phyloP scores from a whole-genome alignment of 2,329 filamentous ascomycete genomes.

The Chaetoscypha palmicola region DNA sequence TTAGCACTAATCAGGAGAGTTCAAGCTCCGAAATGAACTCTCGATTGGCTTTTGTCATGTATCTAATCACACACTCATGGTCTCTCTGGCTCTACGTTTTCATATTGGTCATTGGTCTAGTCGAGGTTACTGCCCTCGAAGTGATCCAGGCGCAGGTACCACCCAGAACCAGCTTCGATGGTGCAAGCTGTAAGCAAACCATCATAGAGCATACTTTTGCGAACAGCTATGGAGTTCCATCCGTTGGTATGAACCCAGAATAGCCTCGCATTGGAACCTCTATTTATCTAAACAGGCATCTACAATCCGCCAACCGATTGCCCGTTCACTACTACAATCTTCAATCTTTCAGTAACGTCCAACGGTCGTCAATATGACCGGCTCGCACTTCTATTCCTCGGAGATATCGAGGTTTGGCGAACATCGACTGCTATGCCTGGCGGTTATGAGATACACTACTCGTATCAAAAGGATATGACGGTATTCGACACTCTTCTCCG shows the following conservation, averaged over 20 bases:
- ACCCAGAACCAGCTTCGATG: slow-evolving; percentile 15
- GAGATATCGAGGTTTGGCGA: slow-evolving; percentile 70
- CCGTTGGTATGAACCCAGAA: slow-evolving; percentile 62
- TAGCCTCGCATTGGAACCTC: no score
- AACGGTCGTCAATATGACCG: slow-evolving; percentile 70
- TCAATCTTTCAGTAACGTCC: slow-evolving; percentile 70
- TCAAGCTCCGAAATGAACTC: background rate
- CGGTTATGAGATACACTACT: slow-evolving; percentile 62
- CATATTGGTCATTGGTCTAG: background rate
- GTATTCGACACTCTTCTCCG: slow-evolving; percentile 62
- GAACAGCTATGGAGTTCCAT: slow-evolving; percentile 66
- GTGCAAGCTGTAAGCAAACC: slow-evolving; percentile 14
- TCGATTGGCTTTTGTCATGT: background rate
- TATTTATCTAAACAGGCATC: no score
- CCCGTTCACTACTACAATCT: slow-evolving; percentile 65
- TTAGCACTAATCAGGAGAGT: background rate
- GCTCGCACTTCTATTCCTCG: slow-evolving; percentile 67
- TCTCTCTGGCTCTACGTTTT: background rate
- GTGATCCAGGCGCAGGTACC: slow-evolving; percentile 19
- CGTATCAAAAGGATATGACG: slow-evolving; percentile 73
- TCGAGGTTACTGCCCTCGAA: slow-evolving; percentile 1
- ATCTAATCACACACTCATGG: no score
- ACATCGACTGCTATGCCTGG: slow-evolving; percentile 78
- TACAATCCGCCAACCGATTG: slow-evolving; percentile 61
- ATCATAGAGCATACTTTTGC: slow-evolving; percentile 52